These are phyloP conservation scores for Penicillium pancosmium DNA, from an alignment of 495 filamentous ascomycete species.

Conservation along the genomic window DNA sequence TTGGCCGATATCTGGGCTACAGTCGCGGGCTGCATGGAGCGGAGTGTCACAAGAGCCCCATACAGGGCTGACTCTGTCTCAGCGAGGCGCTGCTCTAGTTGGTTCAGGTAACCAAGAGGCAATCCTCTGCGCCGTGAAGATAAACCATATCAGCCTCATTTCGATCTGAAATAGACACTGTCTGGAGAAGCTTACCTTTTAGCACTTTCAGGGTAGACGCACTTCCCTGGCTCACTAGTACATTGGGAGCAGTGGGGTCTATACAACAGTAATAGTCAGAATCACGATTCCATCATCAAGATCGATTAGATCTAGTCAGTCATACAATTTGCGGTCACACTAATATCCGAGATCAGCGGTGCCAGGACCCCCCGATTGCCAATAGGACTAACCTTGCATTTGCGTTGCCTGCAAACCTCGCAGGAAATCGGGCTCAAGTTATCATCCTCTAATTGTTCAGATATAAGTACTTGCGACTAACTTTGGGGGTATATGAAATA, in stretches of 20 bases:
- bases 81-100: conserved; percentile 32
- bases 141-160: background rate
- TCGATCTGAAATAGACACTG: background rate
- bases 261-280: background rate
- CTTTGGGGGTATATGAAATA: too few relatives aligned
- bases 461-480: background rate
- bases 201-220: conserved; percentile 33
- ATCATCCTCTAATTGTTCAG: conserved; percentile 14
- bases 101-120: conserved; percentile 33
- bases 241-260: conserved; percentile 35
- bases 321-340: conserved; percentile 36
- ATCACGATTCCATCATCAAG: conserved; percentile 1
- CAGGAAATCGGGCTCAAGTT: conserved; percentile 28
- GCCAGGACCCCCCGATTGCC: background rate
- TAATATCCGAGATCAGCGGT: conserved; percentile 13
- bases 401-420: conserved; percentile 31
- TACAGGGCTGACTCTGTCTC: conserved; percentile 35
- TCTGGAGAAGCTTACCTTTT: conserved; percentile 22
- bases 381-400: conserved; percentile 31
- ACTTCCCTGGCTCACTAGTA: conserved; percentile 29
- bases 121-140: conserved; percentile 21
- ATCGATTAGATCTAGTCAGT: background rate
- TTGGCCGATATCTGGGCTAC: conserved; percentile 18
- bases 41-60: conserved; percentile 28
- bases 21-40: conserved; percentile 14